Evolutionary conservation across 495 filamentous ascomycete species (phyloP).

Genomic region (Aspergillus steynii): DNA sequence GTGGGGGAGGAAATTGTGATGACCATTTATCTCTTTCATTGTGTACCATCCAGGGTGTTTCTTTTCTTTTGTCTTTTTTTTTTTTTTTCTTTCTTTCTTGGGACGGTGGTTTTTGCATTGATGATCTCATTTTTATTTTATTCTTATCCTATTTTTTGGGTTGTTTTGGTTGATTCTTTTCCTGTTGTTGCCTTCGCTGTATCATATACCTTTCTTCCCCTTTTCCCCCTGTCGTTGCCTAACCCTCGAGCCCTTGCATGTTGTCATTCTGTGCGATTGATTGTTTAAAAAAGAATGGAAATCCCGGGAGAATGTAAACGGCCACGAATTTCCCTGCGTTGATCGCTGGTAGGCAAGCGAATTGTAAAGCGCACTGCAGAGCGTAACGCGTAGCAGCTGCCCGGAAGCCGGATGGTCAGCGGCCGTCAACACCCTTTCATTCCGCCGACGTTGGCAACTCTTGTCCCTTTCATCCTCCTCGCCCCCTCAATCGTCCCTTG

Average conservation of each 20-base stretch:
- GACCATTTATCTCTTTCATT: conserved; percentile 23
- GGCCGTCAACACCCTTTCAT: conserved; percentile 12
- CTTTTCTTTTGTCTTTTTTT: conserved; percentile 2
- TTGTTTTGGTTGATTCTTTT: conserved; percentile 8
- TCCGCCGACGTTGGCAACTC: conserved; percentile 4
- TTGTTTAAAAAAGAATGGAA: conserved; percentile 4
- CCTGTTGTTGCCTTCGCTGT: conserved; percentile 16
- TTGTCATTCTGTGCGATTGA: conserved; percentile 3
- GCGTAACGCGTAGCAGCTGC: conserved; percentile 10
- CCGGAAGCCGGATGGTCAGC: conserved; percentile 35
- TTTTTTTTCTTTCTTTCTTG: neutral
- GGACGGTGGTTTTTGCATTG: conserved; percentile 14
- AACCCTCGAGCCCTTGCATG: conserved; percentile 10
- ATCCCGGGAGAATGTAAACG: conserved; percentile 11
- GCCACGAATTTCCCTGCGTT: conserved; percentile 6
- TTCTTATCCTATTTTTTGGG: conserved; percentile 7
- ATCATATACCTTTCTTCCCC: conserved; percentile 23
- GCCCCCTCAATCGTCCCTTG: conserved; percentile 14
- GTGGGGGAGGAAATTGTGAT: conserved; percentile 23
- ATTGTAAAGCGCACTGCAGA: too few species aligned
- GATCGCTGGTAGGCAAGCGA: too few species aligned
- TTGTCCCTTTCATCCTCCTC: conserved; percentile 21
- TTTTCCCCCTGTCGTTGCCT: conserved; percentile 15
- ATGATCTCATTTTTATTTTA: conserved; percentile 1
- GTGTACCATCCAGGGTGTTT: conserved; percentile 27